A percentile compares a stretch with the other conserved stretches of the same genome.
phyloP scores from a whole-genome alignment of 176 grass and related monocot genomes.

The Cymbopogon citratus region DNA sequence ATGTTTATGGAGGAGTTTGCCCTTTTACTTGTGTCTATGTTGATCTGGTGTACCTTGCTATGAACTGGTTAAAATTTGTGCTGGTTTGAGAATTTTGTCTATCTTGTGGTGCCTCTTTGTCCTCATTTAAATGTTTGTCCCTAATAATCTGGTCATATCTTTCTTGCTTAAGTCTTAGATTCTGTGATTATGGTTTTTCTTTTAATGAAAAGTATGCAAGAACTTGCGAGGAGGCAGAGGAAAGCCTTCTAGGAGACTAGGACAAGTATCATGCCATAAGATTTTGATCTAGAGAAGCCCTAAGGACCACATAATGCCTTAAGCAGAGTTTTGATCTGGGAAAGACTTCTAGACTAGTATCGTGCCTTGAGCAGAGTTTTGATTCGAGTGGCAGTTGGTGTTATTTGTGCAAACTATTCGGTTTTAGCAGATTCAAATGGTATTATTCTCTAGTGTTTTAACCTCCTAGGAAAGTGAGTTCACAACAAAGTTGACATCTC shows the following conservation, averaged over 20 bases:
- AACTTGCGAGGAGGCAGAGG: too few species aligned
- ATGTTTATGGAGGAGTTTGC: conserved; percentile 19
- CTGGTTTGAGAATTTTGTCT: neutral
- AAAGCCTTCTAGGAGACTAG: too few species aligned
- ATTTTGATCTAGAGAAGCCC: too few species aligned
- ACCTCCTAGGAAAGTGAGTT: neutral
- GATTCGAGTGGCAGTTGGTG: neutral
- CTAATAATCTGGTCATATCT: neutral
- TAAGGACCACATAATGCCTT: too few species aligned
- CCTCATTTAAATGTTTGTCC: neutral
- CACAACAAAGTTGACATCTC: neutral
- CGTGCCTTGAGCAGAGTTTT: neutral
- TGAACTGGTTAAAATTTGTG: conserved; percentile 29
- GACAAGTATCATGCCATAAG: too few species aligned
- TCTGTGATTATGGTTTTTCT: neutral
- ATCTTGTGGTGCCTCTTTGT: neutral
- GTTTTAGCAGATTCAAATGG: neutral
- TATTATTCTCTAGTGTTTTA: neutral
- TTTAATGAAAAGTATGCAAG: too few species aligned
- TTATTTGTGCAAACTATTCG: neutral
- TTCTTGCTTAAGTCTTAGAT: neutral
- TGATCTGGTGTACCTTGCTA: conserved; percentile 7
- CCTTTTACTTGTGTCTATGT: conserved; percentile 29
- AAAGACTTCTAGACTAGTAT: too few species aligned
- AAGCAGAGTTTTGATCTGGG: too few species aligned